These are phyloP conservation scores for Lactarius psammicola DNA, from an alignment of 768 basidiomycete genomes.

Conservation along the genomic window DNA sequence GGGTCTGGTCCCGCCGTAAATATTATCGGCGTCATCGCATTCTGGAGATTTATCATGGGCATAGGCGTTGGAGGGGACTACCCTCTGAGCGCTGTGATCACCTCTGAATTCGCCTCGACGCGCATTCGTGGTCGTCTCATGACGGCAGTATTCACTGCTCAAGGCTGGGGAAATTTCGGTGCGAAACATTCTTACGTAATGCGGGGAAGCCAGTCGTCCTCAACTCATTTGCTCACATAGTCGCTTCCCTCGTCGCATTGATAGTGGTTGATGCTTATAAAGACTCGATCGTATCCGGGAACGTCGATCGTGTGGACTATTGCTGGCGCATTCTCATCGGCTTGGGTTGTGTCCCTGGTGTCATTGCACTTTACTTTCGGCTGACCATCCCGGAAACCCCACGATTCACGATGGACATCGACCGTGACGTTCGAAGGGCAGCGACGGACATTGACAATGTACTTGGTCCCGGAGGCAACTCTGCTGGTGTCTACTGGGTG, in stretches of 20 bases:
- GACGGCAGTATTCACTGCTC: constrained; percentile 81
- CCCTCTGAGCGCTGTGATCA: constrained; percentile 80
- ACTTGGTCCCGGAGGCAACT: constrained; percentile 38
- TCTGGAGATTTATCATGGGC: constrained; percentile 85
- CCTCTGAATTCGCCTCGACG: constrained; percentile 83
- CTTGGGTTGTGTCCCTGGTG: constrained; percentile 79
- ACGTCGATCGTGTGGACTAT: constrained; percentile 58
- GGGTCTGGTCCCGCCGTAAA: constrained; percentile 63
- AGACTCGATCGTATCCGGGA: constrained; percentile 47
- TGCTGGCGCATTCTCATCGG: constrained; percentile 89
- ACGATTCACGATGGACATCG: constrained; percentile 89
- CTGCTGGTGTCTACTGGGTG: constrained; percentile 40
- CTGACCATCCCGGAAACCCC: constrained; percentile 92
- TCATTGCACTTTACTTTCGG: constrained; percentile 85
- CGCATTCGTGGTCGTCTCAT: constrained; percentile 80
- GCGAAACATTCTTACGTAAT: constrained; percentile 28
- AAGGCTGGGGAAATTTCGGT: constrained; percentile 90
- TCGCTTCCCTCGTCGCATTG: constrained; percentile 63
- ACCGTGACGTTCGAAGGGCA: constrained; percentile 76
- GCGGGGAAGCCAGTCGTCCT: neutral
- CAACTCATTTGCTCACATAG: constrained; percentile 35
- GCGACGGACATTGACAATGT: constrained; percentile 68
- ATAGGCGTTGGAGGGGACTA: constrained; percentile 89
- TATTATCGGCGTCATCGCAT: constrained; percentile 71
- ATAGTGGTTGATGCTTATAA: constrained; percentile 70